phyloP scores from a whole-genome alignment of 495 filamentous ascomycete species.

The Penicillium subrubescens region DNA sequence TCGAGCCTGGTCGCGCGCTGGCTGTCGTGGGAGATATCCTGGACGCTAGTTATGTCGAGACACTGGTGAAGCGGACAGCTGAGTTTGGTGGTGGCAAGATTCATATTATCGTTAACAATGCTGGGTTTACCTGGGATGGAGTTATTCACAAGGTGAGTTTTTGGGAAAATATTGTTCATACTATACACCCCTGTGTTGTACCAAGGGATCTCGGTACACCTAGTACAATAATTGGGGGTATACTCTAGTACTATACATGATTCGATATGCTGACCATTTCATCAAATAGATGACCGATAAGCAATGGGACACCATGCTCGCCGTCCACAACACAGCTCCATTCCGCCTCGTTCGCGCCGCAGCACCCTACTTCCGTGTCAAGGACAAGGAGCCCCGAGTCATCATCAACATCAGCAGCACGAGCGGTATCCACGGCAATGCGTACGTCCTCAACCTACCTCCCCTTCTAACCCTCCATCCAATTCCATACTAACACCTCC shows the following conservation, averaged over 20 bases:
- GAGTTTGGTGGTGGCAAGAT: slow-evolving; percentile 85
- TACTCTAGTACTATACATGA: background rate
- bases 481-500: background rate
- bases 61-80: slow-evolving; percentile 70
- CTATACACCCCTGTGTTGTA: background rate
- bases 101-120: slow-evolving; percentile 86
- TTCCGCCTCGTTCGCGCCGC: slow-evolving; percentile 80
- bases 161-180: too few relatives aligned
- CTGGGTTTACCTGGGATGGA: slow-evolving; percentile 86
- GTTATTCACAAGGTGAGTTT: slow-evolving; percentile 76
- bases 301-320: slow-evolving; percentile 85
- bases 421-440: slow-evolving; percentile 79
- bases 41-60: slow-evolving; percentile 62
- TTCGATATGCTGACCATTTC: background rate
- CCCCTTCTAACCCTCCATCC: background rate
- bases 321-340: slow-evolving; percentile 77
- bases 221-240: background rate
- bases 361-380: slow-evolving; percentile 83
- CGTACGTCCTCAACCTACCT: slow-evolving; percentile 43
- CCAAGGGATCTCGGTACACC: too few relatives aligned
- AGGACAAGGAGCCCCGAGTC: slow-evolving; percentile 74
- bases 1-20: slow-evolving; percentile 62
- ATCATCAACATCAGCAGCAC: slow-evolving; percentile 84
- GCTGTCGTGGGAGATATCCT: slow-evolving; percentile 75
- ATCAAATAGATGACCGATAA: slow-evolving; percentile 85